Evolutionary conservation across 306 rosid genomes (phyloP).

Genomic region (Gastrolobium villosum): DNA sequence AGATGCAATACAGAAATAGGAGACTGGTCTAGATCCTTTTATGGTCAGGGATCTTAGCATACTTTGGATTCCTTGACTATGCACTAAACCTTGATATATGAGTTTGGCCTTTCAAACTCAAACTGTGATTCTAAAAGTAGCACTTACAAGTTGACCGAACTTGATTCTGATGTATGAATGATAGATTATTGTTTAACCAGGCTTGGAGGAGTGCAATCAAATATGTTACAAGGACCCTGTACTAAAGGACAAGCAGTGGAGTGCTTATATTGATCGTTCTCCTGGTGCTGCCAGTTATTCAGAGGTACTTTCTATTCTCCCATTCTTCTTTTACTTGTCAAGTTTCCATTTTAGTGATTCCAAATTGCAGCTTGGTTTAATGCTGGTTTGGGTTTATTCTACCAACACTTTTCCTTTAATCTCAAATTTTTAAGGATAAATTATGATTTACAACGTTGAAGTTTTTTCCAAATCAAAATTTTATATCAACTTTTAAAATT

Average conservation of each 20-base stretch:
- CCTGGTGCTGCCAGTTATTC: conserved; percentile 85
- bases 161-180: conserved; percentile 38
- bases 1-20: conserved; percentile 25
- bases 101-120: background rate
- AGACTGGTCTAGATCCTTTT: conserved; percentile 1
- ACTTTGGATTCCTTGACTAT: conserved; percentile 1
- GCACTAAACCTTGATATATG: background rate
- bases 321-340: conserved; percentile 8
- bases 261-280: conserved; percentile 94
- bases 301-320: conserved; percentile 59
- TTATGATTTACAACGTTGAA: background rate
- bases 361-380: background rate
- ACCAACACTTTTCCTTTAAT: background rate
- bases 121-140: conserved; percentile 1
- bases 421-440: conserved; percentile 1
- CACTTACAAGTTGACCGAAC: conserved; percentile 11
- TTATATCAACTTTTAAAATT: background rate
- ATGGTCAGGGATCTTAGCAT: background rate
- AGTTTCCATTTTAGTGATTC: background rate
- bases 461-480: background rate
- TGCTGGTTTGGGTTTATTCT: conserved; percentile 12
- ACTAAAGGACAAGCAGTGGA: conserved; percentile 88
- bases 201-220: conserved; percentile 82
- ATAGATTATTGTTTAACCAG: conserved; percentile 51
- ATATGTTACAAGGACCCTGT: conserved; percentile 97